Evolutionary conservation across 192 early-diverging fungal species (phyloP).

Genomic region (Entomortierella lignicola): DNA sequence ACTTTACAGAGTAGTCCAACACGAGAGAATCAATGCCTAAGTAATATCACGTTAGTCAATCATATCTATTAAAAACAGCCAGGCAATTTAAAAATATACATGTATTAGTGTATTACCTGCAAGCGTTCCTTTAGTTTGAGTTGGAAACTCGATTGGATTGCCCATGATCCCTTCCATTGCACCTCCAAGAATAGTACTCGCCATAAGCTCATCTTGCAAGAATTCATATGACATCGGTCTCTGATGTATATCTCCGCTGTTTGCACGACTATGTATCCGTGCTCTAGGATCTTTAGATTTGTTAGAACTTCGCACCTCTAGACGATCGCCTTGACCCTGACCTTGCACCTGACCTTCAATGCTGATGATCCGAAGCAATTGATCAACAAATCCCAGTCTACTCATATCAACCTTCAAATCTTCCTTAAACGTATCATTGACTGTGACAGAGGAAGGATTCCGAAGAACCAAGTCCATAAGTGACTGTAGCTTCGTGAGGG

Average conservation of each 20-base stretch:
- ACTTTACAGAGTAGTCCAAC: conserved; percentile 84
- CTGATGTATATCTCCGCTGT: conserved; percentile 7
- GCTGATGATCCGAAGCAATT: conserved; percentile 77
- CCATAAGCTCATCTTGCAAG: conserved; percentile 35
- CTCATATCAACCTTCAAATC: conserved; percentile 84
- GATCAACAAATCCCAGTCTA: conserved; percentile 70
- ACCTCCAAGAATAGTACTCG: background rate
- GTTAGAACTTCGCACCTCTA: conserved; percentile 15
- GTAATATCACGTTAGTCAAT: background rate
- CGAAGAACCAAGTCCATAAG: conserved; percentile 90
- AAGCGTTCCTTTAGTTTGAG: conserved; percentile 24
- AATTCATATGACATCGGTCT: conserved; percentile 16
- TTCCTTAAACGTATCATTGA: conserved; percentile 87
- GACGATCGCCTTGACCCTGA: conserved; percentile 15
- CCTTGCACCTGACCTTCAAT: conserved; percentile 63
- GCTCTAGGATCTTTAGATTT: conserved; percentile 4
- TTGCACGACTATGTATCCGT: conserved; percentile 23
- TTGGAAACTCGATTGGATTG: conserved; percentile 14
- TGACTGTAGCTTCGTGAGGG: conserved; percentile 79
- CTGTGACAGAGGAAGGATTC: conserved; percentile 84
- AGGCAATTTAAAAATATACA: no score
- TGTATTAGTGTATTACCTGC: conserved; percentile 26
- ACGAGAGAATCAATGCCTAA: conserved; percentile 85
- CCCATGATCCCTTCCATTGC: conserved; percentile 32
- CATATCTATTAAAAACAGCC: no score